Evolutionary conservation across 2,329 filamentous ascomycete species (phyloP).

Genomic region (Daldinia sp.): DNA sequence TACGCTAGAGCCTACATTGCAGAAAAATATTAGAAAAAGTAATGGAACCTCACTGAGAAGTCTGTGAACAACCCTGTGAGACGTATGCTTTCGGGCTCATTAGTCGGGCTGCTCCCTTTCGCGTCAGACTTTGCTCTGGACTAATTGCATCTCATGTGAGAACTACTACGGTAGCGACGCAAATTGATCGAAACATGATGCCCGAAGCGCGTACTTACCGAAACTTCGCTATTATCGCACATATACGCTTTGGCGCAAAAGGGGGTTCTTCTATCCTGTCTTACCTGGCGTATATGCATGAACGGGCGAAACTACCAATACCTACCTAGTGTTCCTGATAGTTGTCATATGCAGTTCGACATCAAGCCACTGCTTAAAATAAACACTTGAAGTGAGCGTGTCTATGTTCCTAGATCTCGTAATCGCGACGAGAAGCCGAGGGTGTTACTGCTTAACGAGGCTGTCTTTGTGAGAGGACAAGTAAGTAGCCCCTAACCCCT

Average conservation of each 20-base stretch:
- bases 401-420: neutral
- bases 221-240: conserved; percentile 6
- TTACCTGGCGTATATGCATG: conserved; percentile 1
- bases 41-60: neutral
- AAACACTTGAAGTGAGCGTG: neutral
- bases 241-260: neutral
- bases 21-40: conserved; percentile 7
- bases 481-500: conserved; percentile 11
- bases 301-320: conserved; percentile 10
- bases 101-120: conserved; percentile 18
- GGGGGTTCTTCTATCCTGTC: conserved; percentile 8
- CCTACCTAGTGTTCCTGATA: neutral
- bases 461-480: conserved; percentile 21
- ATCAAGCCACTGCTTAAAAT: conserved; percentile 9
- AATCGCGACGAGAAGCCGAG: conserved; percentile 8
- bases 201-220: neutral
- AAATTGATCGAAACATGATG: conserved; percentile 20
- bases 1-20: neutral
- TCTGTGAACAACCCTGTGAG: neutral
- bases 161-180: neutral
- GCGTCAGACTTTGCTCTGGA: conserved; percentile 19
- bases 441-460: conserved; percentile 16
- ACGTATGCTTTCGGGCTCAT: neutral
- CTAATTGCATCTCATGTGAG: conserved; percentile 22
- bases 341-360: conserved; percentile 14